phyloP scores from a whole-genome alignment of 176 grass and related monocot species.

The Carex parvula region DNA sequence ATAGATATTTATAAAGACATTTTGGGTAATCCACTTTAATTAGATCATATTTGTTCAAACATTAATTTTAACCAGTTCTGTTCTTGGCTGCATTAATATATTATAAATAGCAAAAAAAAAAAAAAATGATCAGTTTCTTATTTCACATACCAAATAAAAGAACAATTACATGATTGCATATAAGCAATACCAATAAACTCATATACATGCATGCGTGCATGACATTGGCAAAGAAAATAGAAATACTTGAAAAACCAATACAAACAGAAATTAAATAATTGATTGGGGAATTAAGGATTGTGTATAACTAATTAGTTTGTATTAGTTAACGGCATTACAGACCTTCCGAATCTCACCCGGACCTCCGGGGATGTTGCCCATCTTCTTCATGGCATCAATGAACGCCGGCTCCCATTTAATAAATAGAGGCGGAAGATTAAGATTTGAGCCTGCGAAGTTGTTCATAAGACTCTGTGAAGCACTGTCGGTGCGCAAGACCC shows the following conservation, averaged over 20 bases:
- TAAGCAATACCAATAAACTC: too few species aligned
- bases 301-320: background rate
- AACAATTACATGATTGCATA: too few species aligned
- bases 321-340: background rate
- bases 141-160: too few species aligned
- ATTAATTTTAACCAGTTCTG: too few species aligned
- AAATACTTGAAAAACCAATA: background rate
- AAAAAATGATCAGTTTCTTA: too few species aligned
- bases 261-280: background rate
- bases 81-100: too few species aligned
- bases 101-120: too few species aligned
- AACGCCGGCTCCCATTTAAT: background rate
- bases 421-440: background rate
- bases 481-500: background rate
- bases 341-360: constrained; percentile 23
- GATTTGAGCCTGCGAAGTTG: background rate
- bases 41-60: too few species aligned
- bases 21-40: too few species aligned
- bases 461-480: background rate
- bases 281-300: too few species aligned
- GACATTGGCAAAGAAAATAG: background rate
- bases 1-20: too few species aligned
- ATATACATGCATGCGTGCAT: background rate
- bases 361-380: background rate
- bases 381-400: constrained; percentile 7